A percentile compares a stretch with the other conserved stretches of the same genome.
Conservation (phyloP, 2,329 filamentous ascomycete species). For the Chaetomiaceae sp. region DNA sequence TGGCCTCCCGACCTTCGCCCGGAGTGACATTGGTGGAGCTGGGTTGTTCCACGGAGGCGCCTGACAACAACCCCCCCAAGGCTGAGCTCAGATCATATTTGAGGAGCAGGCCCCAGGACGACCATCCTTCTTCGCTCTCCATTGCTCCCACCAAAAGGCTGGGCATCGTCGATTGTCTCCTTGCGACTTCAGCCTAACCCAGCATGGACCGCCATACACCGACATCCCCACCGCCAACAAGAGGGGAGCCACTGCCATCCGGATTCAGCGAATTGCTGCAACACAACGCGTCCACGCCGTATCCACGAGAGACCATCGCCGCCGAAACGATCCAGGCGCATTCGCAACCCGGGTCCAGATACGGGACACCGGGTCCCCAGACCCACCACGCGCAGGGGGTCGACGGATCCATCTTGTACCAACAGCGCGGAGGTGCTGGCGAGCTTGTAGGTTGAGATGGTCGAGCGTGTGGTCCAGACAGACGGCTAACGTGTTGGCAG, state of each 20-base stretch:
- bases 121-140: neutral
- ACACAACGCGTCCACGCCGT: constrained; percentile 37
- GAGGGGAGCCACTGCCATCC: constrained; percentile 36
- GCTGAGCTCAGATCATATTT: neutral
- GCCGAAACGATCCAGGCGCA: constrained; percentile 30
- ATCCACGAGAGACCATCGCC: constrained; percentile 27
- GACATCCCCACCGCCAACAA: constrained; percentile 44
- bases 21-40: neutral
- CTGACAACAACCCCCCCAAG: neutral
- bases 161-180: neutral
- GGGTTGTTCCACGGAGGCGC: neutral
- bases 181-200: neutral
- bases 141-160: neutral
- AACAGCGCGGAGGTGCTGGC: constrained; percentile 21
- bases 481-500: constrained; percentile 17
- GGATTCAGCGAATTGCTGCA: constrained; percentile 42
- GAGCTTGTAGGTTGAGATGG: constrained; percentile 17
- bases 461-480: neutral
- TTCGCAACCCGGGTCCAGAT: constrained; percentile 36
- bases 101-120: neutral
- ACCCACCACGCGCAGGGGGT: constrained; percentile 26
- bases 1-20: neutral
- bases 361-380: constrained; percentile 37
- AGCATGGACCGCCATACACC: constrained; percentile 38
- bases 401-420: constrained; percentile 31